These are phyloP conservation scores for Lindgomyces ingoldianus DNA, from an alignment of 495 filamentous ascomycete species.

Conservation along the genomic window DNA sequence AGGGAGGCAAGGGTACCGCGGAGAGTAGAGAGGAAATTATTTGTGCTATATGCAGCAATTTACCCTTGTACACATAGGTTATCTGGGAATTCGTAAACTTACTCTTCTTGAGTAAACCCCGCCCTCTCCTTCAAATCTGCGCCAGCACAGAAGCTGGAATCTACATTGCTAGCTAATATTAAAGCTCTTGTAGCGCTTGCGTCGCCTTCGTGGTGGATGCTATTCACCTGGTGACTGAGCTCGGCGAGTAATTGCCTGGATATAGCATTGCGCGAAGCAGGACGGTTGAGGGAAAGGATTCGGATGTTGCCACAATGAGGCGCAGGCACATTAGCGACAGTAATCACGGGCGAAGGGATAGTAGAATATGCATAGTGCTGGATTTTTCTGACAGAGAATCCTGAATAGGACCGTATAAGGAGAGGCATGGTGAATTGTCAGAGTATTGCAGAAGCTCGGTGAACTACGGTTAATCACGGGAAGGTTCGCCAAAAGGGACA, in stretches of 20 bases:
- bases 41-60: slow-evolving; percentile 61
- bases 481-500: neutral
- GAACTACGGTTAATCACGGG: neutral
- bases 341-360: slow-evolving; percentile 57
- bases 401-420: neutral
- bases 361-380: slow-evolving; percentile 38
- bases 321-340: slow-evolving; percentile 69
- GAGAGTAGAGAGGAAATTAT: slow-evolving; percentile 72
- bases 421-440: neutral
- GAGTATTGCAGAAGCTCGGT: neutral
- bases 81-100: too few species aligned
- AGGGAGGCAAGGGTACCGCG: slow-evolving; percentile 70
- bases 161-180: slow-evolving; percentile 74
- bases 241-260: slow-evolving; percentile 72
- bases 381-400: slow-evolving; percentile 4
- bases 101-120: slow-evolving; percentile 71
- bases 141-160: slow-evolving; percentile 86
- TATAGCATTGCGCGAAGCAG: slow-evolving; percentile 83
- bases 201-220: slow-evolving; percentile 67
- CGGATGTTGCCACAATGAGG: slow-evolving; percentile 82
- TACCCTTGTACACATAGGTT: too few species aligned
- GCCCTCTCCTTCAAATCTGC: slow-evolving; percentile 90
- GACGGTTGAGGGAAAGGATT: slow-evolving; percentile 83
- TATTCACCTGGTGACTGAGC: slow-evolving; percentile 67
- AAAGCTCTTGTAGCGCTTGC: slow-evolving; percentile 69